Evolutionary conservation across 305 asterid species (phyloP).

Genomic region (Solanum chacoense): DNA sequence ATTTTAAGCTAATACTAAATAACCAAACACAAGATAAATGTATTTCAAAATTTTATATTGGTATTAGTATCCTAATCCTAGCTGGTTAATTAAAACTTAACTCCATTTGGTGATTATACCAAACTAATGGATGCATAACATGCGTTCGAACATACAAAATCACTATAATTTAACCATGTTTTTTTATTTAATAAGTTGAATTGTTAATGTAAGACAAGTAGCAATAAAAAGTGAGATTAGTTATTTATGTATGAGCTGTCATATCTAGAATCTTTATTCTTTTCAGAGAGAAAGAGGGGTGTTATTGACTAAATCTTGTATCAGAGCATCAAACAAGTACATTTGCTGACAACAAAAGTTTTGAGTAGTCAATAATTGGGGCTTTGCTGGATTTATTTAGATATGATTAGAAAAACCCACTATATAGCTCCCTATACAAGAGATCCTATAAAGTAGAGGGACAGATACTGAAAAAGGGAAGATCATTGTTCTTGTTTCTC

Average conservation of each 20-base stretch:
- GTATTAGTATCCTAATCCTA: not conserved
- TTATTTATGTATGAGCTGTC: not conserved
- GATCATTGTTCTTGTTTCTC: constrained; percentile 7
- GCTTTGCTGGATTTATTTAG: constrained; percentile 33
- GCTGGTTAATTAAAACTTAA: not conserved
- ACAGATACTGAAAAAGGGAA: constrained; percentile 16
- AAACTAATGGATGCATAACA: not conserved
- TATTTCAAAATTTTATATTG: not conserved
- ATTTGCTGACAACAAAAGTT: constrained; percentile 26
- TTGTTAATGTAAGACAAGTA: not conserved
- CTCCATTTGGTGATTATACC: not conserved
- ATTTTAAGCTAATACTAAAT: not conserved
- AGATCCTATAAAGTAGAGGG: constrained; percentile 14
- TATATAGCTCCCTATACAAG: constrained; percentile 8
- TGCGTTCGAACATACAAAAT: not conserved
- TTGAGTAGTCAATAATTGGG: constrained; percentile 48
- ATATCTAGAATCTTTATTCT: not conserved
- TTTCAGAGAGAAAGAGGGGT: constrained; percentile 1
- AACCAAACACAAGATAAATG: not conserved
- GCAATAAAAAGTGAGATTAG: not conserved
- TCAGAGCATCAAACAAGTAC: constrained; percentile 6
- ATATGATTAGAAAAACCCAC: constrained; percentile 8
- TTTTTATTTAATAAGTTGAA: not conserved
- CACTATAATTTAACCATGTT: not conserved
- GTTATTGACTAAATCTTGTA: constrained; percentile 8